Conservation (phyloP, 2,329 filamentous ascomycete genomes). For the Monosporascus sp. region DNA sequence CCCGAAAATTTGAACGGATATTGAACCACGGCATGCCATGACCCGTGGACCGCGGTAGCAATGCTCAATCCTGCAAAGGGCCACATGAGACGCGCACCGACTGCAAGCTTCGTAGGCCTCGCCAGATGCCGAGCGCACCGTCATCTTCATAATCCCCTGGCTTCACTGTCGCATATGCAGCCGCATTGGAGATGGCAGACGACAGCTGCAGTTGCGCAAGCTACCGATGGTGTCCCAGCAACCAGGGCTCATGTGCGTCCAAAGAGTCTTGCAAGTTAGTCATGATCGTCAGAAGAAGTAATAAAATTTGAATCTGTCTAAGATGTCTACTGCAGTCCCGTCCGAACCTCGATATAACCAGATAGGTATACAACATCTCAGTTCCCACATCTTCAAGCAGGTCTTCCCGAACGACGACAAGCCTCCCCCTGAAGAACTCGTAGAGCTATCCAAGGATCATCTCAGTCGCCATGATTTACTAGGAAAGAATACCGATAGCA, state of each 20-base stretch:
- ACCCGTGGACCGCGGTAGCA: slow-evolving; percentile 19
- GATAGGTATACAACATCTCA: slow-evolving; percentile 91
- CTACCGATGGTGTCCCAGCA: slow-evolving; percentile 4
- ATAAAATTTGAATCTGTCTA: slow-evolving; percentile 9
- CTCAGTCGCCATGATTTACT: slow-evolving; percentile 78
- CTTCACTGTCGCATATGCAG: slow-evolving; percentile 12
- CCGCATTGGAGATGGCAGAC: slow-evolving; percentile 39
- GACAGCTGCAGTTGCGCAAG: slow-evolving; percentile 15
- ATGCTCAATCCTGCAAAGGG: slow-evolving; percentile 36
- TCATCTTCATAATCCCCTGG: slow-evolving; percentile 30
- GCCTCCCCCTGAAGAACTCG: slow-evolving; percentile 63
- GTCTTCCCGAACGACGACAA: slow-evolving; percentile 61
- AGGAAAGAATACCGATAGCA: slow-evolving; percentile 81
- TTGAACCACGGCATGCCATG: slow-evolving; percentile 16
- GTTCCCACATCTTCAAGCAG: slow-evolving; percentile 74
- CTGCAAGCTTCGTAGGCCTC: slow-evolving; percentile 45
- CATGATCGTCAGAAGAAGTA: background rate
- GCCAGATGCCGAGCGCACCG: slow-evolving; percentile 42
- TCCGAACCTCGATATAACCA: slow-evolving; percentile 75
- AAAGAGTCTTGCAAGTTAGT: slow-evolving; percentile 38
- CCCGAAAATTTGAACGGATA: background rate
- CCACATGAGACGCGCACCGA: slow-evolving; percentile 35
- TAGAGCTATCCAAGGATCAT: slow-evolving; percentile 77
- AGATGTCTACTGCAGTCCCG: slow-evolving; percentile 29
- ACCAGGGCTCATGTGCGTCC: slow-evolving; percentile 5